phyloP scores from a whole-genome alignment of 805 yeast species.

The Ogataea polymorpha region DNA sequence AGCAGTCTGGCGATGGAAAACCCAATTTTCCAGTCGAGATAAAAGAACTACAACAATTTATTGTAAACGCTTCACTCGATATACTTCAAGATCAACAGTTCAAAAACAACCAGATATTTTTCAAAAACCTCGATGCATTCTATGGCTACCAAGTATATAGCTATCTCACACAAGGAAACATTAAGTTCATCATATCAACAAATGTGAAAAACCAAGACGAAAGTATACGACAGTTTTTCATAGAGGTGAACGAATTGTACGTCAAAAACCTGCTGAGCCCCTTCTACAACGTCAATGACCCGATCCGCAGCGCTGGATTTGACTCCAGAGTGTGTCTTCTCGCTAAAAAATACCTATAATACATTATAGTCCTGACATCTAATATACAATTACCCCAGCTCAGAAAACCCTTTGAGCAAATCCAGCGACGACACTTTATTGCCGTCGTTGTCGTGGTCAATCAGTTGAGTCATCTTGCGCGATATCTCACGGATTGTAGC shows the following conservation, averaged over 20 bases:
- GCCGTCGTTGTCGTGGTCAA: constrained; percentile 21
- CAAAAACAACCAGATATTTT: constrained; percentile 59
- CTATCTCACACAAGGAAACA: constrained; percentile 82
- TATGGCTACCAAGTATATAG: constrained; percentile 82
- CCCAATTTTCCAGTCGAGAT: constrained; percentile 65
- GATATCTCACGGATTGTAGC: constrained; percentile 22
- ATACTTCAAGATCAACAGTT: constrained; percentile 90
- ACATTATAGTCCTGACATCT: constrained; percentile 12
- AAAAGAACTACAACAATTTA: constrained; percentile 80
- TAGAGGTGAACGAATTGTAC: constrained; percentile 82
- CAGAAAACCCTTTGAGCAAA: constrained; percentile 35
- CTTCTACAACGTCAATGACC: constrained; percentile 73
- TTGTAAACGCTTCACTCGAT: constrained; percentile 85
- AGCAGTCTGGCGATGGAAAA: constrained; percentile 63
- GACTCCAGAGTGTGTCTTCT: constrained; percentile 68
- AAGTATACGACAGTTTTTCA: constrained; percentile 75
- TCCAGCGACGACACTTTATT: constrained; percentile 31
- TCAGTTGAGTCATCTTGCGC: constrained; percentile 18
- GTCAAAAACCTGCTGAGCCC: constrained; percentile 84
- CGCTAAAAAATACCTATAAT: constrained; percentile 71
- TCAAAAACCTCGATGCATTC: constrained; percentile 80
- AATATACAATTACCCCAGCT: constrained; percentile 17
- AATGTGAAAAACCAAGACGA: constrained; percentile 61
- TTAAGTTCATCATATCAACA: constrained; percentile 72
- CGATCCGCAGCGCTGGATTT: constrained; percentile 70